These are phyloP conservation scores for Daedalea quercina DNA, from an alignment of 768 basidiomycete genomes.

Conservation along the genomic window DNA sequence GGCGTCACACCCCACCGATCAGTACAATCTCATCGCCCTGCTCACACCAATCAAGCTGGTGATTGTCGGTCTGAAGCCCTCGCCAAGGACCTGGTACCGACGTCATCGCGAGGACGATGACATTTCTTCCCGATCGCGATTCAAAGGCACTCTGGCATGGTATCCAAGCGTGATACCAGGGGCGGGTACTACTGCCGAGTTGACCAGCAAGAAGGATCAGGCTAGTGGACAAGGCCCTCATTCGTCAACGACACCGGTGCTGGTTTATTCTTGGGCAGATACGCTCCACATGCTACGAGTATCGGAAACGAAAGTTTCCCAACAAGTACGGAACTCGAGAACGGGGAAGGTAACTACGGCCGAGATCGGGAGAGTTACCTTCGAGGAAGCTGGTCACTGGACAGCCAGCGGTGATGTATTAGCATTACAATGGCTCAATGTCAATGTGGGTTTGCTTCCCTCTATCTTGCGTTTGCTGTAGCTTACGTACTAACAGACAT, in stretches of 20 bases:
- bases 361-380: slow-evolving; percentile 59
- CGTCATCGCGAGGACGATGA: slow-evolving; percentile 48
- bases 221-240: slow-evolving; percentile 5
- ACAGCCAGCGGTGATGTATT: slow-evolving; percentile 54
- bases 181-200: slow-evolving; percentile 8
- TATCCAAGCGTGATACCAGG: slow-evolving; percentile 53
- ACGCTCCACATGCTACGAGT: slow-evolving; percentile 60
- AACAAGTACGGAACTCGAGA: slow-evolving; percentile 42
- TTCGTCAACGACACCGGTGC: slow-evolving; percentile 43
- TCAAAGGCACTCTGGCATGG: slow-evolving; percentile 73
- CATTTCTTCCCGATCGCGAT: slow-evolving; percentile 33
- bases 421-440: slow-evolving; percentile 83
- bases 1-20: slow-evolving; percentile 65
- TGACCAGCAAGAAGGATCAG: slow-evolving; percentile 22
- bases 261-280: slow-evolving; percentile 85
- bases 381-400: slow-evolving; percentile 58
- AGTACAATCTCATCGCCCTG: slow-evolving; percentile 74
- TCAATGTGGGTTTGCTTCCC: slow-evolving; percentile 59
- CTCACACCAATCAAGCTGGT: slow-evolving; percentile 89
- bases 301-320: slow-evolving; percentile 49
- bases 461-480: neutral
- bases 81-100: slow-evolving; percentile 89
- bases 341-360: slow-evolving; percentile 53
- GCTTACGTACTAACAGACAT: neutral
- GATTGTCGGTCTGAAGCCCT: slow-evolving; percentile 87